Base-by-base conservation (phyloP, 257 asterid species). In the Hygrophila difformis region DNA sequence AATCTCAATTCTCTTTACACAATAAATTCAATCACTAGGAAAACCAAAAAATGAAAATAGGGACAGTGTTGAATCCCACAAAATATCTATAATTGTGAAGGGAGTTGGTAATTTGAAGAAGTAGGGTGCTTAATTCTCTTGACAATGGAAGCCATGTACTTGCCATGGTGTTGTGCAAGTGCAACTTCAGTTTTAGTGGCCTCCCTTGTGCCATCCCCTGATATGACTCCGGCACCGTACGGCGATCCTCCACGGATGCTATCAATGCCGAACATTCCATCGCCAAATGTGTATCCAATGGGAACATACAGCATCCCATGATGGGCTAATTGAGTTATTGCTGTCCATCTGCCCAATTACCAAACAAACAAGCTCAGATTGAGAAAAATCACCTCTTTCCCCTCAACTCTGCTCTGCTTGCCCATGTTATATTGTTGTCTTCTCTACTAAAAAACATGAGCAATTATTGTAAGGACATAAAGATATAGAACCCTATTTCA, bases 261-360 rank as follows among this genome's bases (percentile, higher is more conserved):
- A 49, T 81, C 85, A 87, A 78, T 71, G 54, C 72, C 81, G 70
- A 81, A 84, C 93, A 78, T 81, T 18, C 82, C 89, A 0, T 89
- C 93, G 31, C 87, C 95, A 57, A 84, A 84, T 7, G 91, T 81
- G 69, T 81, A 78, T 2, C 87, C 95, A 16, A 84, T 71, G 7
- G 93, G 95, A 57, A 84, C 87, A 63, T 75, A 84, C 7, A 84
- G 74, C 95, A 81, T 78, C 6, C 95, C 95, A 8, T 84, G 95
- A 53, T 74, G 87, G 54, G 84, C 93, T 49, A 81, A 63, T 43
- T 84, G 95, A 9, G 91, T 78, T 53, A 84, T 76, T 28, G 93
- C 87, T 0, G 93, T 78, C 91, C 93, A 78, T 46, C 95, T 84
- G 56, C 16, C n/a, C n/a, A n/a, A n/a, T n/a, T n/a, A n/a, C n/a